Evolutionary conservation across 148 eudicot genomes (phyloP), one percentile per base, ranked within the genome.

Genomic region (Polygonum maritimum): DNA sequence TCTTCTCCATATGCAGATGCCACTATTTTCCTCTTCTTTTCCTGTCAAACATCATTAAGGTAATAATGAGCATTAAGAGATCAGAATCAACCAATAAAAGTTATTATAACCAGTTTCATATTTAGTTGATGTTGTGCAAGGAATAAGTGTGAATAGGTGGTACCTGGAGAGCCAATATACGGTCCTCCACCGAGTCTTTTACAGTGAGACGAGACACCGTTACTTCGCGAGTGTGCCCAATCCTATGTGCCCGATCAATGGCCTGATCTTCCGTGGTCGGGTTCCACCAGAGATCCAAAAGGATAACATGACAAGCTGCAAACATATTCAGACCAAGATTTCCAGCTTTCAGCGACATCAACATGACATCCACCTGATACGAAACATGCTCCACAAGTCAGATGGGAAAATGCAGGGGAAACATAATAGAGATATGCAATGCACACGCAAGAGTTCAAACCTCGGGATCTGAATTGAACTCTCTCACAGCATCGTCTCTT

Each of bases 271-370:
- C 99, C 31, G 99, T 96, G 35, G 97, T 86, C 55, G 99, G 99
- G 80, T 96, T 96, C 99, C 99, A 96, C 99, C 99, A 96, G 83
- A 96, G 99, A 85, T 96, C 99, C 84, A 96, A 83, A 81, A 96
- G 97, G 71, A 96, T 89, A 45, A 96, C 98, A 79, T 89, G 94
- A 79, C 87, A 91, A 77, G 99, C 99, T 57, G 98, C 97, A 77
- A 96, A 92, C 99, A 96, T 96, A 79, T 96, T 96, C 78, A 96
- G 86, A 49, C 99, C 99, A 54, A 96, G 97, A 79, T 92, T 96
- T 67, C 98, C 99, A 13, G 99, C 99, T 84, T 96, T 96, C 18
- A 96, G 83, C 48, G 99, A 96, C 99, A 96, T 96, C 83, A 96
- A 71, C 97, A 96, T 92, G 60, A 89, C 96, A 75, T 84, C 87